These are phyloP conservation scores for Fomitiporia mediterranea DNA, from an alignment of 1,284 basidiomycete species.

Conservation along the genomic window DNA sequence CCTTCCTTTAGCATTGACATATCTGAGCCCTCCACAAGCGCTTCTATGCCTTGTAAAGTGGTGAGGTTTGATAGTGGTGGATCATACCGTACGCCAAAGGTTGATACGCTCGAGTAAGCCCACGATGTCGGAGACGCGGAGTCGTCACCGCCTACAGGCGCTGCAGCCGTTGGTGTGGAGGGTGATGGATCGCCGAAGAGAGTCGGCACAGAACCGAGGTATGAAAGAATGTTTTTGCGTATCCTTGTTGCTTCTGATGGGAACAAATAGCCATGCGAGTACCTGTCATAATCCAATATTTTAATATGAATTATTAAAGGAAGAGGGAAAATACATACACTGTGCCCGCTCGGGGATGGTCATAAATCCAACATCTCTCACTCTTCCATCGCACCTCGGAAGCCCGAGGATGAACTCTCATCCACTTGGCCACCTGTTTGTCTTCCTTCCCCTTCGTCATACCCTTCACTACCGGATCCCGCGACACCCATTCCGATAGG, in stretches of 20 bases:
- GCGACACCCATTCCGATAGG: constrained; percentile 85
- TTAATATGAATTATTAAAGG: background rate
- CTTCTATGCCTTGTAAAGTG: constrained; percentile 78
- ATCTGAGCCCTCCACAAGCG: constrained; percentile 86
- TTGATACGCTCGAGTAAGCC: constrained; percentile 83
- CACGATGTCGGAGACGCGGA: constrained; percentile 35
- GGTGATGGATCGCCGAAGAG: constrained; percentile 16
- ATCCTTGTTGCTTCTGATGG: constrained; percentile 82
- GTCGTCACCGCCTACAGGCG: constrained; percentile 23
- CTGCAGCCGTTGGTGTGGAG: constrained; percentile 19
- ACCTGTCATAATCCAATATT: constrained; percentile 44
- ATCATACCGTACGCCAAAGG: constrained; percentile 77
- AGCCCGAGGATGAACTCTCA: constrained; percentile 81
- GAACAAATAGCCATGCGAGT: constrained; percentile 96
- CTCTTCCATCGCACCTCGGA: constrained; percentile 82
- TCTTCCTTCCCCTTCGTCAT: constrained; percentile 87
- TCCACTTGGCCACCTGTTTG: constrained; percentile 94
- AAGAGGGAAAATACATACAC: constrained; percentile 53
- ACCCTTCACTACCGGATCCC: constrained; percentile 62
- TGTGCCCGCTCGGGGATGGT: constrained; percentile 90
- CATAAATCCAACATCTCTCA: constrained; percentile 97
- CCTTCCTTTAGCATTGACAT: constrained; percentile 69
- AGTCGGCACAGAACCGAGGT: constrained; percentile 27
- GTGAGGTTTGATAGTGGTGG: constrained; percentile 68
- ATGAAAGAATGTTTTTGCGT: constrained; percentile 42